Percentiles rank a stretch among this genome's conserved stretches.
Conservation (phyloP, 306 rosid genomes). For the Ceratonia siliqua region DNA sequence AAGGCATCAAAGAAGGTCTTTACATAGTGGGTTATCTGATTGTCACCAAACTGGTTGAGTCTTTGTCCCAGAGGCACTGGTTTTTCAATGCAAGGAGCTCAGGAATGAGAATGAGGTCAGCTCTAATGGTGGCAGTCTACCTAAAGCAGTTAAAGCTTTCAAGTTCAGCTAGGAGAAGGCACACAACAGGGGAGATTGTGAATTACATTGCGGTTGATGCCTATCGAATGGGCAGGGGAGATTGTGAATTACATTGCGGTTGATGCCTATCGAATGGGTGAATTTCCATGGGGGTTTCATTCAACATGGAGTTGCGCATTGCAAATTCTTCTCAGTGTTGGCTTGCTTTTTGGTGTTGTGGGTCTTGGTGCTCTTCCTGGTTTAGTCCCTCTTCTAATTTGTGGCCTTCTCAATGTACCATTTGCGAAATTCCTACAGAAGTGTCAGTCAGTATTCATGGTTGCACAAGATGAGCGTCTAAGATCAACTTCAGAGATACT, state of each 20-base stretch:
- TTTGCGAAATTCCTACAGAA: conserved; percentile 49
- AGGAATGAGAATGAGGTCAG: conserved; percentile 53
- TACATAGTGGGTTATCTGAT: no score
- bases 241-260: conserved; percentile 56
- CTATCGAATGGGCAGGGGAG: conserved; percentile 62
- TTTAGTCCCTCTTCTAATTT: conserved; percentile 42
- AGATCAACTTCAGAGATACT: conserved; percentile 58
- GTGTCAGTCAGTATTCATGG: conserved; percentile 51
- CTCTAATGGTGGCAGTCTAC: conserved; percentile 56
- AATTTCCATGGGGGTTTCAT: conserved; percentile 62
- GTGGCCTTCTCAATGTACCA: conserved; percentile 52
- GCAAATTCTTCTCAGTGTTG: conserved; percentile 40
- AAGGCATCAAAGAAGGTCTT: no score
- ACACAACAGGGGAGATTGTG: conserved; percentile 58
- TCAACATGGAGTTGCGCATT: conserved; percentile 35
- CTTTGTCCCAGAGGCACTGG: conserved; percentile 53
- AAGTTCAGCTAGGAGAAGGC: conserved; percentile 43
- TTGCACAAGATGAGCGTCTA: conserved; percentile 53
- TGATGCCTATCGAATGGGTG: conserved; percentile 64
- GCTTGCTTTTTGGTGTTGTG: conserved; percentile 42
- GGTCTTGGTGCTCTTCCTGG: conserved; percentile 55
- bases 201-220: conserved; percentile 59
- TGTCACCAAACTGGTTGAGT: no score
- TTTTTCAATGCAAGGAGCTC: conserved; percentile 45
- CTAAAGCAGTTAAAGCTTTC: conserved; percentile 55